Conservation (phyloP, 768 basidiomycete genomes). For the Flagelloscypha sp. region DNA sequence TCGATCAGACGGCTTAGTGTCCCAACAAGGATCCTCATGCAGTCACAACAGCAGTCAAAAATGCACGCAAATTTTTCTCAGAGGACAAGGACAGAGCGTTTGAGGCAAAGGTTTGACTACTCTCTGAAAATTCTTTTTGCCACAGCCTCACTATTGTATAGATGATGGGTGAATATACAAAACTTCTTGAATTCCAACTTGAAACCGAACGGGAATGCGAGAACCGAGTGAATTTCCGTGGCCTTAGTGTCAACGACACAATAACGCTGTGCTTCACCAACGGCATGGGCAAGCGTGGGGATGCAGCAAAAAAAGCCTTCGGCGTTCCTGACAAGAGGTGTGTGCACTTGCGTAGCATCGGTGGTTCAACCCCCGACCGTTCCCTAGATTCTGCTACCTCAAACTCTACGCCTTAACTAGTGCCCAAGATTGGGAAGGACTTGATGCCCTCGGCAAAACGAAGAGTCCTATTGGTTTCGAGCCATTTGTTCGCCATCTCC, state of each 20-base stretch:
- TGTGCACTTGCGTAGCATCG: constrained; percentile 12
- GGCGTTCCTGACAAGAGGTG: constrained; percentile 94
- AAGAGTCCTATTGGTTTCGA: constrained; percentile 96
- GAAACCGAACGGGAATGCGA: constrained; percentile 81
- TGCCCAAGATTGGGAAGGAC: constrained; percentile 75
- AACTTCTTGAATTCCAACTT: constrained; percentile 75
- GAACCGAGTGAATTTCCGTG: constrained; percentile 73
- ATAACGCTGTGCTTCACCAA: constrained; percentile 70
- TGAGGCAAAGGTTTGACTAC: constrained; percentile 72
- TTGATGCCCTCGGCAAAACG: constrained; percentile 80
- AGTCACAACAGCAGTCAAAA: constrained; percentile 62
- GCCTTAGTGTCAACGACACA: constrained; percentile 81
- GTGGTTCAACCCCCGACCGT: background rate
- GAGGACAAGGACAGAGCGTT: constrained; percentile 90
- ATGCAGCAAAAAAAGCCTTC: constrained; percentile 83
- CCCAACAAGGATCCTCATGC: constrained; percentile 58
- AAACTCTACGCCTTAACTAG: constrained; percentile 79
- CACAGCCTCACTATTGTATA: constrained; percentile 20
- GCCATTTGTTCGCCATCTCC: constrained; percentile 73
- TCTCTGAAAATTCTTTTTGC: background rate
- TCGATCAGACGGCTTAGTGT: background rate
- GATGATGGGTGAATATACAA: constrained; percentile 86
- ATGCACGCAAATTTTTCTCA: constrained; percentile 87
- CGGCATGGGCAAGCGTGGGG: constrained; percentile 79
- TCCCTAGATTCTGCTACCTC: constrained; percentile 81